Base-by-base conservation (phyloP, 108 stramenopile species). In the Heterococcus sp. region DNA sequence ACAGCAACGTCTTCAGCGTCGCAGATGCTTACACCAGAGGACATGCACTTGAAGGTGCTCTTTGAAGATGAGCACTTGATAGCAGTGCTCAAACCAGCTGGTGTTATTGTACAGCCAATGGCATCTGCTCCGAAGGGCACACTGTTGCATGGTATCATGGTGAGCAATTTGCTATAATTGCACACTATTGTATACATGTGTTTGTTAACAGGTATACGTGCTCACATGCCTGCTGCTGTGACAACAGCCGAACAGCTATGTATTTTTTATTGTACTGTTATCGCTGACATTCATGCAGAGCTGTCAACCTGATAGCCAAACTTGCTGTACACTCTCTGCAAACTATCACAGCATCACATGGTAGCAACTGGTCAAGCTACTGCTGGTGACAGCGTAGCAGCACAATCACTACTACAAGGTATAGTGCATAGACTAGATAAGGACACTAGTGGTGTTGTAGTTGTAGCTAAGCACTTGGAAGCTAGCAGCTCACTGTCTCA, bases 391-490 rank as follows among this genome's bases (percentile, higher is more conserved):
- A 31, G 27, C 65, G 65, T 70, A 65, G 79, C 79, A 31, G 70
- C 79, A 27, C 37, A 65, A 65, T 37, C 38, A 2, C 72, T 80
- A n/a, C 91, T 94, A 30, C 96, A 95, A 35, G 96, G 96, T 0
- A 94, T 97, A 78, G 95, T 97, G 26, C 96, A 97, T 75, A 90
- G 96, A 21, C 73, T 97, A 36, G 96, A 97, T 75, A 95, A 95
- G 86, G 93, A 93, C 28, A 97, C 96, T 5, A 93, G 92, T 3
- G 96, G 96, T 29, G 85, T 95, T 36, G 75, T 97, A 69, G 88
- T 97, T 32, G 94, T 95, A 26, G 95, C 95, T 34, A 97, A 97
- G 90, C 90, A 91, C 32, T 71, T 68, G 27, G 65, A 26, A 39
- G 26, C 96, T 4, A 84, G 93, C 11, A 85, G 92, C 35, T 76